A percentile compares a stretch with the other conserved stretches of the same genome.
Evolutionary conservation across 768 basidiomycete species (phyloP).

Genomic region (Strobilomyces confusus): DNA sequence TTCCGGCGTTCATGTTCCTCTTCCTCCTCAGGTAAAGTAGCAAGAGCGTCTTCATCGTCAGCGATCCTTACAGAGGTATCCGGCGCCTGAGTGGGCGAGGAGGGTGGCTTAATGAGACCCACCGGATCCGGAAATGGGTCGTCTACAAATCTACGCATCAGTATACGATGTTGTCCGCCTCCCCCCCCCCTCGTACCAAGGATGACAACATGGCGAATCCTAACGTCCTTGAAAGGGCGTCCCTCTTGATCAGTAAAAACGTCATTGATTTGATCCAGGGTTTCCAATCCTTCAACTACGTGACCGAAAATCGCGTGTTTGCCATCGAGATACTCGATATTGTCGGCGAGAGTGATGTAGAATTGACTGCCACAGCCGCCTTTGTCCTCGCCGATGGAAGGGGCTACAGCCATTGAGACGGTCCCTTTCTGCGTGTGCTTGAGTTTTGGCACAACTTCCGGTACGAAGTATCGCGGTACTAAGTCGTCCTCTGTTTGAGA

Average conservation of each 20-base stretch:
- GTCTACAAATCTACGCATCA: slow-evolving; percentile 44
- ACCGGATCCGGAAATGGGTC: slow-evolving; percentile 92
- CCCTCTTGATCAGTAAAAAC: slow-evolving; percentile 85
- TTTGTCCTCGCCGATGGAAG: slow-evolving; percentile 58
- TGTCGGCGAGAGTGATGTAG: slow-evolving; percentile 89
- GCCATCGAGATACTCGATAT: slow-evolving; percentile 93
- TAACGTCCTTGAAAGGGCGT: slow-evolving; percentile 87
- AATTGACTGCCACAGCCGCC: slow-evolving; percentile 95
- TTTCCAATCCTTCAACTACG: slow-evolving; percentile 92
- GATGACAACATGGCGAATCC: slow-evolving; percentile 94
- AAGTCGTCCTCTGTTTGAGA: slow-evolving; percentile 35
- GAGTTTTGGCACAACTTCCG: slow-evolving; percentile 72
- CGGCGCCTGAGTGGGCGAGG: slow-evolving; percentile 75
- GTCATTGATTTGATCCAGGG: slow-evolving; percentile 89
- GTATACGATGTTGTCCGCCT: neutral
- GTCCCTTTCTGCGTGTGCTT: slow-evolving; percentile 86
- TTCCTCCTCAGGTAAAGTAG: slow-evolving; percentile 80
- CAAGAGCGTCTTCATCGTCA: slow-evolving; percentile 90
- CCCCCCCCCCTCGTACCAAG: slow-evolving; percentile 53
- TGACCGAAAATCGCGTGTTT: slow-evolving; percentile 93
- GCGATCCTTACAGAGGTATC: slow-evolving; percentile 88
- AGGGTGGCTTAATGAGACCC: slow-evolving; percentile 66
- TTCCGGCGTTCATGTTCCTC: slow-evolving; percentile 77
- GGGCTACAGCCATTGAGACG: slow-evolving; percentile 96
- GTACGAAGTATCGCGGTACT: slow-evolving; percentile 79